Evolutionary conservation across 768 basidiomycete genomes (phyloP).

Genomic region (Guyanaporus albipodus): DNA sequence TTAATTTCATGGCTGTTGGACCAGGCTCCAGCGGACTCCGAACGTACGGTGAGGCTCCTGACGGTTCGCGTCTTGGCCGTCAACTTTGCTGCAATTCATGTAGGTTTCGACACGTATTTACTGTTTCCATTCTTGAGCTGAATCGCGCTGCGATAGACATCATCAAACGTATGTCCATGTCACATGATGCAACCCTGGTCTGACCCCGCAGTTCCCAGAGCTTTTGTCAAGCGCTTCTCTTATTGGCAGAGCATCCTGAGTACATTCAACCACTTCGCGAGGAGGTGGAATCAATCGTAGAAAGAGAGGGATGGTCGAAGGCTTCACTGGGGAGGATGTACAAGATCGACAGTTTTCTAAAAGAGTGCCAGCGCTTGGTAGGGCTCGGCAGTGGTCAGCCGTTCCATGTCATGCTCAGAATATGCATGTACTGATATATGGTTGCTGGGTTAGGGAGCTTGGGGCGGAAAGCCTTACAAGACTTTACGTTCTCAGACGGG

Average conservation of each 20-base stretch:
- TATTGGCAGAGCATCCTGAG: conserved; percentile 35
- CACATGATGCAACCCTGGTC: neutral
- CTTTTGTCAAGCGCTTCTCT: conserved; percentile 33
- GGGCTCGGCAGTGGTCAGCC: neutral
- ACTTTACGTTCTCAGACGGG: neutral
- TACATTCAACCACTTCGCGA: conserved; percentile 34
- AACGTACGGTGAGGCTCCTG: conserved; percentile 21
- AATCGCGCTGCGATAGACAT: conserved; percentile 16
- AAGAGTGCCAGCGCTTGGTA: neutral
- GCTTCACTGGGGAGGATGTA: conserved; percentile 27
- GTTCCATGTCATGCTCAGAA: no score
- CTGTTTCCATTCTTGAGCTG: neutral
- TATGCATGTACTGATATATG: no score
- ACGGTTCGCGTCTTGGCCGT: conserved; percentile 11
- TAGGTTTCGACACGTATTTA: conserved; percentile 4
- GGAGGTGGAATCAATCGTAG: conserved; percentile 34
- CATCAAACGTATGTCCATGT: conserved; percentile 10
- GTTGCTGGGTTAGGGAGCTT: no score
- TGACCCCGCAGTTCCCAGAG: no score
- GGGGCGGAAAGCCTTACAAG: neutral
- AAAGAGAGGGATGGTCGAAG: conserved; percentile 29
- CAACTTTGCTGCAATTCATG: conserved; percentile 22
- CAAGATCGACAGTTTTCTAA: conserved; percentile 41
- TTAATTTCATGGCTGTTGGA: conserved; percentile 33
- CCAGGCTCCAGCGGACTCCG: conserved; percentile 15